A percentile compares a stretch with the other conserved stretches of the same genome.
Evolutionary conservation across 1,284 basidiomycete species (phyloP).

Genomic region (Leccinum pallidistipes): DNA sequence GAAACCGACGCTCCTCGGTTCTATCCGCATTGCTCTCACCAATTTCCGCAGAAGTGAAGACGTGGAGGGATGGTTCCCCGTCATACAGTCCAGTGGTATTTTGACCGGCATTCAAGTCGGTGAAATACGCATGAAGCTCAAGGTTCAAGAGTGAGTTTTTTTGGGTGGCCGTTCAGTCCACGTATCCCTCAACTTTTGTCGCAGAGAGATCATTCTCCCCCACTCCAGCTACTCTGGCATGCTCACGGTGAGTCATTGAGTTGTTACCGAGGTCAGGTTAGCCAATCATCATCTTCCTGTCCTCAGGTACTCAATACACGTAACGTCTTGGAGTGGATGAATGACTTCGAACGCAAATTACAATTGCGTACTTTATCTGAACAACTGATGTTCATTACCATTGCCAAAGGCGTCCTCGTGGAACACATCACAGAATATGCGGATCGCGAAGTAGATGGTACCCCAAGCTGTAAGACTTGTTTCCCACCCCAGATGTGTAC

Average conservation of each 20-base stretch:
- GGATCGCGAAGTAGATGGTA: constrained; percentile 56
- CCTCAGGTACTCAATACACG: constrained; percentile 57
- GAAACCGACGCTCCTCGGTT: constrained; percentile 59
- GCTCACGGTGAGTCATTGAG: constrained; percentile 45
- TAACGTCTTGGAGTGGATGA: constrained; percentile 74
- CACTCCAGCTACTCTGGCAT: constrained; percentile 55
- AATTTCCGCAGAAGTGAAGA: constrained; percentile 72
- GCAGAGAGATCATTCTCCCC: constrained; percentile 75
- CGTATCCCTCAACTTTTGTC: constrained; percentile 17
- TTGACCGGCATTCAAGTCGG: constrained; percentile 62
- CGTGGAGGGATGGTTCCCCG: constrained; percentile 84
- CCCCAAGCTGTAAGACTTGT: constrained; percentile 52
- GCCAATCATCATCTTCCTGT: constrained; percentile 5
- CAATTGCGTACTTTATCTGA: constrained; percentile 60
- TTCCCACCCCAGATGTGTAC: not conserved
- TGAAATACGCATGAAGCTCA: constrained; percentile 69
- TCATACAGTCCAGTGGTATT: constrained; percentile 51
- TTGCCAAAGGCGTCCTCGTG: constrained; percentile 62
- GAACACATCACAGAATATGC: constrained; percentile 67
- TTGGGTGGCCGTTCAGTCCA: not conserved
- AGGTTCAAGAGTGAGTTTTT: constrained; percentile 70
- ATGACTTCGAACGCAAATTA: constrained; percentile 64
- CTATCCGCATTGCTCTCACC: constrained; percentile 59
- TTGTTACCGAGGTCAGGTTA: not conserved
- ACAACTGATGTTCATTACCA: constrained; percentile 66